Evolutionary conservation across 768 basidiomycete species (phyloP).

Genomic region (Sarcodon aspratus): DNA sequence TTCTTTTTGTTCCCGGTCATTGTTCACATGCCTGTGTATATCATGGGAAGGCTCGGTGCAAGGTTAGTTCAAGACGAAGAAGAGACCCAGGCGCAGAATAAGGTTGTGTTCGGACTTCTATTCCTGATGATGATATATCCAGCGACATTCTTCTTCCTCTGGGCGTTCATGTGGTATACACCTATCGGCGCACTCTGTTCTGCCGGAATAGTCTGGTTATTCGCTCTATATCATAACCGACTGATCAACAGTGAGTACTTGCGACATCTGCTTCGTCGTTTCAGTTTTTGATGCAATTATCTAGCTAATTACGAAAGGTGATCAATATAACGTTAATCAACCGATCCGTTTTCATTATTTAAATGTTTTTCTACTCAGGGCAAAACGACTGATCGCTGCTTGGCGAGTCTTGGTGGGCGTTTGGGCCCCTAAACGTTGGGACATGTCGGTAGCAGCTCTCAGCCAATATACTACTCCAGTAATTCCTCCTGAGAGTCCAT

Average conservation of each 20-base stretch:
- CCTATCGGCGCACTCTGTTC: conserved; percentile 66
- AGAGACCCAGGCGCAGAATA: conserved; percentile 95
- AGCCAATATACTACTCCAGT: conserved; percentile 60
- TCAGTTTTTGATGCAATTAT: not conserved
- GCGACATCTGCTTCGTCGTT: conserved; percentile 1
- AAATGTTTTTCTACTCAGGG: conserved; percentile 28
- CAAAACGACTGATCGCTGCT: conserved; percentile 81
- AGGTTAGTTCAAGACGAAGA: conserved; percentile 74
- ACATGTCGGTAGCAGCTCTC: conserved; percentile 65
- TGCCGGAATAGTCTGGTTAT: conserved; percentile 54
- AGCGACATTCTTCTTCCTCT: conserved; percentile 72
- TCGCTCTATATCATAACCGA: conserved; percentile 77
- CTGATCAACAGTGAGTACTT: conserved; percentile 70
- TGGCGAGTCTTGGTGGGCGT: conserved; percentile 96
- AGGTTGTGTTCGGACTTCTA: conserved; percentile 76
- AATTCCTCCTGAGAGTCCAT: conserved; percentile 57
- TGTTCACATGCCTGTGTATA: conserved; percentile 77
- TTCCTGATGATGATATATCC: conserved; percentile 75
- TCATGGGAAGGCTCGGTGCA: conserved; percentile 68
- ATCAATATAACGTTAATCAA: conserved; percentile 8
- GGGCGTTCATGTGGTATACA: conserved; percentile 74
- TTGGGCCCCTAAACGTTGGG: conserved; percentile 82
- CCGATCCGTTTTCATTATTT: not conserved
- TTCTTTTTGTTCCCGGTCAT: conserved; percentile 85
- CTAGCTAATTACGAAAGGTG: conserved; percentile 74